phyloP scores from a whole-genome alignment of 2,329 filamentous ascomycete species.

The Claviceps arundinis region DNA sequence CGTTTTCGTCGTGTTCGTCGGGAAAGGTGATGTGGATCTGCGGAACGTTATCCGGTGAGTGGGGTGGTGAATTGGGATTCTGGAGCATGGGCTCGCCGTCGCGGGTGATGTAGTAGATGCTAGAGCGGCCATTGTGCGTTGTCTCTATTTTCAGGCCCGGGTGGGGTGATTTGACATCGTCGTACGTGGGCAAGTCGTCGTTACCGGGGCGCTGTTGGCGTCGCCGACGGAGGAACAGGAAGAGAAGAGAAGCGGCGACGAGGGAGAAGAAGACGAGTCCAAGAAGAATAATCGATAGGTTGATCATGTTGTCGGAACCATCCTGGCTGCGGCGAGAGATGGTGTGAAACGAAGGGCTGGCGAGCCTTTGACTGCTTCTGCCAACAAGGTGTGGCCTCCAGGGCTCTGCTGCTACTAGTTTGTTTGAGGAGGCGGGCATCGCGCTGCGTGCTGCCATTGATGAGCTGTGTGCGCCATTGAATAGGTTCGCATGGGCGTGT shows the following conservation, averaged over 20 bases:
- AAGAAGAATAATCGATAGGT: slow-evolving; percentile 68
- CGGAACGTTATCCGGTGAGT: slow-evolving; percentile 71
- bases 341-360: slow-evolving; percentile 5
- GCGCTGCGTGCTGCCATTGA: slow-evolving; percentile 6
- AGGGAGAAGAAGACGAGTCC: slow-evolving; percentile 64
- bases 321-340: slow-evolving; percentile 17
- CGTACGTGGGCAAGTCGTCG: slow-evolving; percentile 55
- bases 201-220: slow-evolving; percentile 32
- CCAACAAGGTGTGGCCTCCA: slow-evolving; percentile 6
- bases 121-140: slow-evolving; percentile 42
- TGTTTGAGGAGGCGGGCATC: slow-evolving; percentile 3
- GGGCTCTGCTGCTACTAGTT: slow-evolving; percentile 5
- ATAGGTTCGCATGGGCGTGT: not conserved
- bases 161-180: slow-evolving; percentile 41
- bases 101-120: slow-evolving; percentile 66
- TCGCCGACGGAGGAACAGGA: slow-evolving; percentile 57
- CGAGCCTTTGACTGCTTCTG: slow-evolving; percentile 2
- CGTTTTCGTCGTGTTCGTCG: slow-evolving; percentile 78
- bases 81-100: slow-evolving; percentile 64
- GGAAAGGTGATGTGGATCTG: slow-evolving; percentile 98
- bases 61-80: slow-evolving; percentile 60
- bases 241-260: slow-evolving; percentile 51
- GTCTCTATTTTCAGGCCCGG: slow-evolving; percentile 46
- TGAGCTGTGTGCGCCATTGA: slow-evolving; percentile 2
- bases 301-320: slow-evolving; percentile 49